These are phyloP conservation scores for Letharia lupina DNA, from an alignment of 495 filamentous ascomycete genomes.

Conservation along the genomic window DNA sequence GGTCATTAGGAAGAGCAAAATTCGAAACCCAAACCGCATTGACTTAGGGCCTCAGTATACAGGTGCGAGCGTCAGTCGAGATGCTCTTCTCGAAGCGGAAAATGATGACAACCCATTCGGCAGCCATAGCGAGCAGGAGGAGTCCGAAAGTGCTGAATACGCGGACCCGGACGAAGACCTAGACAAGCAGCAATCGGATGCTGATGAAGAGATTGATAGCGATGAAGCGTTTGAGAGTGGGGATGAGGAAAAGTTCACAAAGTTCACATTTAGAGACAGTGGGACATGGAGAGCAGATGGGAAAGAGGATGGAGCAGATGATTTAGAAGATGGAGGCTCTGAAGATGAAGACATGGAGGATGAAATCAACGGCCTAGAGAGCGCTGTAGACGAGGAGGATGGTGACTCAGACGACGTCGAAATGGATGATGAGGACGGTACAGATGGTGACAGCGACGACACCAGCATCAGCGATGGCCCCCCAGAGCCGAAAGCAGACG, in stretches of 20 bases:
- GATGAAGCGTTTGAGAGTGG: conserved; percentile 53
- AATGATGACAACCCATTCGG: conserved; percentile 33
- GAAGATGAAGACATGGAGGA: conserved; percentile 23
- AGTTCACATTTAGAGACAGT: conserved; percentile 48
- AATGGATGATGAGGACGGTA: conserved; percentile 25
- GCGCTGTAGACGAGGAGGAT: not conserved
- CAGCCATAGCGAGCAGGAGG: conserved; percentile 27
- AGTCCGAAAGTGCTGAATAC: conserved; percentile 34
- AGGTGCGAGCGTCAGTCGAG: conserved; percentile 68
- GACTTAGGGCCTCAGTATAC: conserved; percentile 72
- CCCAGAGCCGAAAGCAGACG: conserved; percentile 37
- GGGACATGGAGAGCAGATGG: conserved; percentile 1
- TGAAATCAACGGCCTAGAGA: conserved; percentile 18
- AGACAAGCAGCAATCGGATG: conserved; percentile 23
- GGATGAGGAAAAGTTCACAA: conserved; percentile 51
- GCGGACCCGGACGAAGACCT: conserved; percentile 32
- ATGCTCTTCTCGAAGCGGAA: conserved; percentile 47
- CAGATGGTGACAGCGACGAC: conserved; percentile 27
- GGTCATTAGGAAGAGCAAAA: conserved; percentile 64
- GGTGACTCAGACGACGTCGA: conserved; percentile 23
- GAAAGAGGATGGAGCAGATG: not conserved
- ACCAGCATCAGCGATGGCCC: conserved; percentile 34
- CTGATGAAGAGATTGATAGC: conserved; percentile 53
- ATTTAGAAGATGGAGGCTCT: conserved; percentile 11
- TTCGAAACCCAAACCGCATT: conserved; percentile 61